Evolutionary conservation across 108 stramenopile species (phyloP).

Genomic region (Ochromonas danica): DNA sequence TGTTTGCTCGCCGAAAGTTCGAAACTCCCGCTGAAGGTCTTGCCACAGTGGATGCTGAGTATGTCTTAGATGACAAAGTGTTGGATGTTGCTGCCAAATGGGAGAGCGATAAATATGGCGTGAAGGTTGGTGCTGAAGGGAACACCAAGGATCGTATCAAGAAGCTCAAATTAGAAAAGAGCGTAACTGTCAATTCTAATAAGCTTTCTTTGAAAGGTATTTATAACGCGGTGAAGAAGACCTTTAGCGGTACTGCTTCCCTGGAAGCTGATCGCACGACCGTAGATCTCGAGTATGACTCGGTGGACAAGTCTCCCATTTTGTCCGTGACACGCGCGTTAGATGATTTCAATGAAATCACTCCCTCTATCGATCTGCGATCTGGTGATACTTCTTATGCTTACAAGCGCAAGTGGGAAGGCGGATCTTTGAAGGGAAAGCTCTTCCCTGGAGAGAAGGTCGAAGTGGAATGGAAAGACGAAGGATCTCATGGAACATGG

Average conservation of each 20-base stretch:
- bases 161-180: not conserved
- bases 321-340: not conserved
- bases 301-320: not conserved
- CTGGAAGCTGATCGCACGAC: not conserved
- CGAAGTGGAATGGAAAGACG: not conserved
- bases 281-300: not conserved
- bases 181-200: not conserved
- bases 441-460: slow-evolving; percentile 21
- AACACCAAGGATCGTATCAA: not conserved
- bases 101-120: not conserved
- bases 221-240: slow-evolving; percentile 7
- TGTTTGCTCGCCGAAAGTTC: not conserved
- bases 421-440: slow-evolving; percentile 7
- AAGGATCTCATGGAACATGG: not conserved
- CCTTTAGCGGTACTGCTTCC: not conserved
- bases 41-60: slow-evolving; percentile 1
- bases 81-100: slow-evolving; percentile 1
- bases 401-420: not conserved
- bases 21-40: not conserved
- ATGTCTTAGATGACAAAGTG: not conserved
- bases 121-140: not conserved
- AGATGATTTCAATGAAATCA: not conserved
- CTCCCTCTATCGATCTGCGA: not conserved
- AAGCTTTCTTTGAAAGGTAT: not conserved
- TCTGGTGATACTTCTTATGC: not conserved